phyloP scores from a whole-genome alignment of 306 rosid genomes.

The Rosa chinensis region DNA sequence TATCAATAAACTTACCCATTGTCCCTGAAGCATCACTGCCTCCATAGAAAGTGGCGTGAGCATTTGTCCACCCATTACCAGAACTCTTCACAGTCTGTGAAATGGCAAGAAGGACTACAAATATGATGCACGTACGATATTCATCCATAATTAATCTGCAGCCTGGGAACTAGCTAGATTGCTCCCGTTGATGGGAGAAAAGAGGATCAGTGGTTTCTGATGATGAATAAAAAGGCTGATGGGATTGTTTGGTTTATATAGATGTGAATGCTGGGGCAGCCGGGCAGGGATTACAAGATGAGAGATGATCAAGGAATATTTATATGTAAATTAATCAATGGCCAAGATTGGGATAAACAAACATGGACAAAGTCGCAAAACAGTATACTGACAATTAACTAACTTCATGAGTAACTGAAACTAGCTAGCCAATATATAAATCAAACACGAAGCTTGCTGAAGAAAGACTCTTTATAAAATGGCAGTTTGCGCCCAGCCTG shows the following conservation, averaged over 20 bases:
- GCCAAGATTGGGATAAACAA: neutral
- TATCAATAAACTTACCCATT: neutral
- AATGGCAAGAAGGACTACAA: neutral
- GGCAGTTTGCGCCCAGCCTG: neutral
- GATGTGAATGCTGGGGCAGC: neutral
- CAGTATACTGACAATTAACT: neutral
- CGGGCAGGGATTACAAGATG: neutral
- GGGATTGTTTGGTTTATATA: neutral
- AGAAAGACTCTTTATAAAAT: neutral
- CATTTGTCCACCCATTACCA: neutral
- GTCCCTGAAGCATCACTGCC: constrained; percentile 9
- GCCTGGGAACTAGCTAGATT: neutral
- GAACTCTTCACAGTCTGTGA: neutral
- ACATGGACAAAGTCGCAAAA: neutral
- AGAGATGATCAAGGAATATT: neutral
- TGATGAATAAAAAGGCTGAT: neutral
- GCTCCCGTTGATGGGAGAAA: neutral
- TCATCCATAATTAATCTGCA: neutral
- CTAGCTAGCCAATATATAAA: neutral
- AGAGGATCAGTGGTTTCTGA: neutral
- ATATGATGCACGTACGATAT: neutral
- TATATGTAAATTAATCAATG: neutral
- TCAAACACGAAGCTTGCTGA: neutral
- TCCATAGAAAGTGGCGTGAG: constrained; percentile 5
- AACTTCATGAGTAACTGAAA: neutral